phyloP scores from a whole-genome alignment of 2,329 filamentous ascomycete genomes.

The Aspergillus sp. region DNA sequence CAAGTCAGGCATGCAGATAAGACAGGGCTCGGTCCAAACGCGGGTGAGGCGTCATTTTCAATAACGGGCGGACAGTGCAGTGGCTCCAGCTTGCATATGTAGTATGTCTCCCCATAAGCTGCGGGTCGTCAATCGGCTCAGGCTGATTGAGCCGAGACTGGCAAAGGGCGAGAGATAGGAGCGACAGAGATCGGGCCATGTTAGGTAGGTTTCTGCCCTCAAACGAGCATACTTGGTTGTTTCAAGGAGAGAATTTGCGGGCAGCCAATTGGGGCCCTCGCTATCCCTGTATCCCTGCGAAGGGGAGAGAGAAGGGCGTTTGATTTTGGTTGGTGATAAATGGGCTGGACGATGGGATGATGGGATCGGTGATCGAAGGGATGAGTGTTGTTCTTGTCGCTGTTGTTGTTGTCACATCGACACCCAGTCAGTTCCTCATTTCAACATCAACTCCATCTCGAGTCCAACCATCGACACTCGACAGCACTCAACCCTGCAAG shows the following conservation, averaged over 20 bases:
- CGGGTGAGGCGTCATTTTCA: slow-evolving; percentile 28
- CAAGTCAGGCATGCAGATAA: not conserved
- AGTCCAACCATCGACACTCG: too few relatives aligned
- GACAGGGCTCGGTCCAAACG: not conserved
- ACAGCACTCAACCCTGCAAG: not conserved
- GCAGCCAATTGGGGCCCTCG: slow-evolving; percentile 8
- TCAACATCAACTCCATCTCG: not conserved
- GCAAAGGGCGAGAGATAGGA: too few relatives aligned
- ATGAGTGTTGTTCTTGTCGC: not conserved
- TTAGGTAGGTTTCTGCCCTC: not conserved
- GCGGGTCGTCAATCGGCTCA: slow-evolving; percentile 10
- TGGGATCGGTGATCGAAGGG: too few relatives aligned
- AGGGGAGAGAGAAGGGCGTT: not conserved
- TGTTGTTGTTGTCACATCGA: not conserved
- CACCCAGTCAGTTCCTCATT: not conserved
- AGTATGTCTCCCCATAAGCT: slow-evolving; percentile 3
- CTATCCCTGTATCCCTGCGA: slow-evolving; percentile 16
- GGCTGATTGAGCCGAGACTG: not conserved
- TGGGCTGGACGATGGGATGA: too few relatives aligned
- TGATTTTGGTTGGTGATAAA: not conserved
- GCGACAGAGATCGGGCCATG: too few relatives aligned
- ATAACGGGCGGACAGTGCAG: slow-evolving; percentile 17
- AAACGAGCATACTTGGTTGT: slow-evolving; percentile 25
- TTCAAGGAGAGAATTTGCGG: slow-evolving; percentile 18
- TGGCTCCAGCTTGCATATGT: slow-evolving; percentile 11